Conservation (phyloP, 345 rosid genomes). For the Eucalyptus fibrosa region DNA sequence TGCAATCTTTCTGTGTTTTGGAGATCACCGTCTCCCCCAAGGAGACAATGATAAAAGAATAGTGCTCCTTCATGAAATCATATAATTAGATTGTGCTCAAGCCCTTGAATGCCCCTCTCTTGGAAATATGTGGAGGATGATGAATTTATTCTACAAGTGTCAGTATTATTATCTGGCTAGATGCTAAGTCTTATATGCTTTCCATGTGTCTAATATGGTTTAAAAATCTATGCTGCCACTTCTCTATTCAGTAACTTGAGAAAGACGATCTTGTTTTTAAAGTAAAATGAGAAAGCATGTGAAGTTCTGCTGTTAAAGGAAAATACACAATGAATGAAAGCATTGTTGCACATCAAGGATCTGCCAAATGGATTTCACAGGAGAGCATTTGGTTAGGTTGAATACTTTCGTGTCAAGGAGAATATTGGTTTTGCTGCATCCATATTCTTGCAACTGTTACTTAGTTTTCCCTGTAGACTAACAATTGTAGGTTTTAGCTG, state of each 20-base stretch:
- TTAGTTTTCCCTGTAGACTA: background rate
- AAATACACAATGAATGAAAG: background rate
- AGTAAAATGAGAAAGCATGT: background rate
- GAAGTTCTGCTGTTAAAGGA: background rate
- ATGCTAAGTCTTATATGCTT: background rate
- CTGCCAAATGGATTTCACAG: background rate
- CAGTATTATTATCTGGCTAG: background rate
- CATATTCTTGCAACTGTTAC: background rate
- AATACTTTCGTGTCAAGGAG: background rate
- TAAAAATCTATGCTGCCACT: background rate
- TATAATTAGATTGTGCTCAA: background rate
- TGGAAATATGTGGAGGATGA: background rate
- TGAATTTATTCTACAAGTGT: background rate
- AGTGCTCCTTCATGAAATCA: background rate
- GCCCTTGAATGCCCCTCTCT: background rate
- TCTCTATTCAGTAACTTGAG: background rate
- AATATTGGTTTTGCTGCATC: background rate
- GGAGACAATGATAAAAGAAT: background rate
- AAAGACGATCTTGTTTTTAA: background rate
- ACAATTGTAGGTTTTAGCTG: background rate
- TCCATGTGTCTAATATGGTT: background rate
- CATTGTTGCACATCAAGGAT: background rate
- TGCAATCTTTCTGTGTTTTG: background rate
- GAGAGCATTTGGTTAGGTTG: background rate
- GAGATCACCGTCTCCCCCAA: background rate